Evolutionary conservation across 768 basidiomycete genomes (phyloP).

Genomic region (Coprinopsis cinerea): DNA sequence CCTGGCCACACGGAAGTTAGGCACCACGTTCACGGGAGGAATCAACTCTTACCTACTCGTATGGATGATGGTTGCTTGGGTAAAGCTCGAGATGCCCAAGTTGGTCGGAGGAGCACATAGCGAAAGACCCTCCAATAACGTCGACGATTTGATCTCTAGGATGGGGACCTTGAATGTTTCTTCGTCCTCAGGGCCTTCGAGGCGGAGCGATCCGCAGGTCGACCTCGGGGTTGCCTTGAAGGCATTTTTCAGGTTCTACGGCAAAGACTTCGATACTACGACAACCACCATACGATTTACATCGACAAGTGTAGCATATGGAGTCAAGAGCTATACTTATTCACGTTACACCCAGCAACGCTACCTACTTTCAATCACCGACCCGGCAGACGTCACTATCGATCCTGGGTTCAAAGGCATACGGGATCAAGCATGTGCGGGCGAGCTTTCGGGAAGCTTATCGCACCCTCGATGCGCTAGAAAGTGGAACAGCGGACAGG

Average conservation of each 20-base stretch:
- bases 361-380: slow-evolving; percentile 19
- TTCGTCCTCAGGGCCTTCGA: not conserved
- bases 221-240: slow-evolving; percentile 17
- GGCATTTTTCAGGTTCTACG: slow-evolving; percentile 21
- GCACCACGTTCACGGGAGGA: slow-evolving; percentile 22
- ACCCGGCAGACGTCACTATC: slow-evolving; percentile 16
- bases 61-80: slow-evolving; percentile 26
- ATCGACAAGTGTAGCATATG: slow-evolving; percentile 11
- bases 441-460: slow-evolving; percentile 19
- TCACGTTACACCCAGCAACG: slow-evolving; percentile 10
- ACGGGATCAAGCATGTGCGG: slow-evolving; percentile 21
- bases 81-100: slow-evolving; percentile 21
- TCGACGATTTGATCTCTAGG: not conserved
- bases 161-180: not conserved
- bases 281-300: slow-evolving; percentile 15
- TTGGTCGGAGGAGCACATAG: not conserved
- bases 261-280: slow-evolving; percentile 17
- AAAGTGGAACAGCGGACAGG: slow-evolving; percentile 1
- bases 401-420: slow-evolving; percentile 22
- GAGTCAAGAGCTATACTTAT: slow-evolving; percentile 9
- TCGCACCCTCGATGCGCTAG: not conserved
- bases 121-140: too few relatives aligned
- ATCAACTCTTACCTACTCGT: slow-evolving; percentile 22
- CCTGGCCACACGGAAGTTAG: slow-evolving; percentile 19
- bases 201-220: not conserved